Evolutionary conservation across 2,329 filamentous ascomycete genomes (phyloP).

Genomic region (Coniochaeta sp.): DNA sequence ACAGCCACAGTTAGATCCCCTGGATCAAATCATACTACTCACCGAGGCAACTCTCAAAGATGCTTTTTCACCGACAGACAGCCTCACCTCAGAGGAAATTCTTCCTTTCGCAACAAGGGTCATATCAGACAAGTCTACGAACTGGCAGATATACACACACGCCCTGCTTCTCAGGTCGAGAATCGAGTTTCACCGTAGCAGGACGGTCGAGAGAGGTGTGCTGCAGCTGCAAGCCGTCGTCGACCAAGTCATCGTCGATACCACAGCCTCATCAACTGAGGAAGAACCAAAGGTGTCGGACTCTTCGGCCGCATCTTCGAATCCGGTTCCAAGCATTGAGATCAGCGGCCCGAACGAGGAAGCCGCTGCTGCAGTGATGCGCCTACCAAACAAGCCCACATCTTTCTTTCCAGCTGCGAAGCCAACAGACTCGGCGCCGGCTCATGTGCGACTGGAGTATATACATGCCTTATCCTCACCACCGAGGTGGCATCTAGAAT

Average conservation of each 20-base stretch:
- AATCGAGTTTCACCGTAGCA: constrained; percentile 79
- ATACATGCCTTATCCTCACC: constrained; percentile 79
- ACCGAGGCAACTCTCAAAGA: constrained; percentile 86
- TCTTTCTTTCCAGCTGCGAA: constrained; percentile 77
- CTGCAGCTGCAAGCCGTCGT: constrained; percentile 92
- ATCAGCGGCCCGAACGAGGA: constrained; percentile 29
- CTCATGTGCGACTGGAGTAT: constrained; percentile 69
- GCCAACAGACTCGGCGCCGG: constrained; percentile 68
- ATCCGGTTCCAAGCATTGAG: constrained; percentile 35
- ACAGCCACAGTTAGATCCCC: constrained; percentile 72
- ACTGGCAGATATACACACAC: constrained; percentile 98
- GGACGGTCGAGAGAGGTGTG: constrained; percentile 83
- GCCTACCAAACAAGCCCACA: constrained; percentile 42
- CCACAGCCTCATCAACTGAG: constrained; percentile 27
- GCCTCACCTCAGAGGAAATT: constrained; percentile 87
- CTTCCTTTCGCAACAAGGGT: constrained; percentile 86
- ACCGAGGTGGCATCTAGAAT: constrained; percentile 87
- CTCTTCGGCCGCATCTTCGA: constrained; percentile 14
- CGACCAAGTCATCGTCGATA: constrained; percentile 90
- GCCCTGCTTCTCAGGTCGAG: constrained; percentile 82
- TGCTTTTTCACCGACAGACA: constrained; percentile 72
- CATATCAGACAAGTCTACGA: constrained; percentile 79
- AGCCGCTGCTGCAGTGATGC: constrained; percentile 3
- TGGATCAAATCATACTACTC: constrained; percentile 87
- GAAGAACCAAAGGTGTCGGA: background rate